These are phyloP conservation scores for Eutrema heterophyllum DNA, from an alignment of 345 rosid species.

Conservation along the genomic window DNA sequence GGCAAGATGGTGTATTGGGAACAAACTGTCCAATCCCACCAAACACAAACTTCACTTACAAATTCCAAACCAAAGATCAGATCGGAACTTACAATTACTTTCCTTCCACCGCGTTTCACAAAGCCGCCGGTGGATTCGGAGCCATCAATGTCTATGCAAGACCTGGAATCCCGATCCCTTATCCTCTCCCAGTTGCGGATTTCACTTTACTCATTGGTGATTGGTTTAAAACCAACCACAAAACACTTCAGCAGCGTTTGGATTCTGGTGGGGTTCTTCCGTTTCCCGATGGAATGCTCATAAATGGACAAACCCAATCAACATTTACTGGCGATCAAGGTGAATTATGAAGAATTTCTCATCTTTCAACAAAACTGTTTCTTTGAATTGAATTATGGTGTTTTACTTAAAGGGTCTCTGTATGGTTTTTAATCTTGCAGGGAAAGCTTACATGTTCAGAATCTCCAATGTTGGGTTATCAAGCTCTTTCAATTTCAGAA, in stretches of 20 bases:
- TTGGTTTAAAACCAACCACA: slow-evolving; percentile 77
- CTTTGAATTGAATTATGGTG: neutral
- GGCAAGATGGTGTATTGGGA: slow-evolving; percentile 82
- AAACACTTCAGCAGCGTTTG: slow-evolving; percentile 27
- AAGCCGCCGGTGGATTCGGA: slow-evolving; percentile 86
- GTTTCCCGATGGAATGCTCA: slow-evolving; percentile 58
- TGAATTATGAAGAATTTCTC: neutral
- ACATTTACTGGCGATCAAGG: slow-evolving; percentile 67
- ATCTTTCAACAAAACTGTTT: neutral
- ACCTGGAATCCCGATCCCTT: slow-evolving; percentile 74
- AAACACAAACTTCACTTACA: slow-evolving; percentile 75
- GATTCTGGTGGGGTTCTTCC: slow-evolving; percentile 75
- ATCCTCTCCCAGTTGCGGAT: slow-evolving; percentile 56
- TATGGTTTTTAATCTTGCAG: slow-evolving; percentile 33
- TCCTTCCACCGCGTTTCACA: slow-evolving; percentile 76
- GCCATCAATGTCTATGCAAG: slow-evolving; percentile 58
- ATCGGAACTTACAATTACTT: slow-evolving; percentile 79
- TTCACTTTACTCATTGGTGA: slow-evolving; percentile 81
- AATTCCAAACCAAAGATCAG: slow-evolving; percentile 87
- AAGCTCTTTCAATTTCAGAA: slow-evolving; percentile 71
- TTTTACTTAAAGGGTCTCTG: neutral
- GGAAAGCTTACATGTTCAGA: slow-evolving; percentile 82
- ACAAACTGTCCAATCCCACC: slow-evolving; percentile 89
- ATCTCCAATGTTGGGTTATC: slow-evolving; percentile 79
- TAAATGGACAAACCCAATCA: slow-evolving; percentile 50